Evolutionary conservation across 805 yeast genomes (phyloP).

Genomic region (Candida mattraensis): DNA sequence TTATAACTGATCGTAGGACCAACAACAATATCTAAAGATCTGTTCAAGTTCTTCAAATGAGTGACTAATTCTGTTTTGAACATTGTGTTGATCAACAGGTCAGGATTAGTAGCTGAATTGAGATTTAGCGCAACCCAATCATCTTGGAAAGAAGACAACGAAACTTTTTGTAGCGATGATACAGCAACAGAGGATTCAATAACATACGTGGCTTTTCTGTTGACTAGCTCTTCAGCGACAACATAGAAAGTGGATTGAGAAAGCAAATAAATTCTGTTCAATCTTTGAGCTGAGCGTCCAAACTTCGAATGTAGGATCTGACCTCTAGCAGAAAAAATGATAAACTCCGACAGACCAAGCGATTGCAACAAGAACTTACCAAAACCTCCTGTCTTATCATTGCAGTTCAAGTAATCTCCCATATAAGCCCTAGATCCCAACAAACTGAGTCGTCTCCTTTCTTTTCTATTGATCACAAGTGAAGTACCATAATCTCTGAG

Average conservation of each 20-base stretch:
- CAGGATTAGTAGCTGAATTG: constrained; percentile 61
- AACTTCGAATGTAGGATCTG: constrained; percentile 82
- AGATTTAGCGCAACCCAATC: constrained; percentile 84
- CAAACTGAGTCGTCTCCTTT: constrained; percentile 85
- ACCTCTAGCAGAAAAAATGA: constrained; percentile 79
- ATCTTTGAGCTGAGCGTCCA: constrained; percentile 85
- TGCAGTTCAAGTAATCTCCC: constrained; percentile 94
- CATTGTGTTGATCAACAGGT: constrained; percentile 72
- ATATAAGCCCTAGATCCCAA: constrained; percentile 83
- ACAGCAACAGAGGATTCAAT: constrained; percentile 67
- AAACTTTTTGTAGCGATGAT: constrained; percentile 56
- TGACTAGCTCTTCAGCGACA: constrained; percentile 68
- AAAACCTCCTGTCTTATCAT: constrained; percentile 62
- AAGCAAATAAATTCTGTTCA: constrained; percentile 70
- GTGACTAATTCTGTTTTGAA: constrained; percentile 90
- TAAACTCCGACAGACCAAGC: constrained; percentile 65
- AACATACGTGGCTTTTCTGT: constrained; percentile 51
- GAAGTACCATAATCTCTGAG: constrained; percentile 81
- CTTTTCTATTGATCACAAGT: constrained; percentile 71
- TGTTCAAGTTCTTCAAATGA: constrained; percentile 62
- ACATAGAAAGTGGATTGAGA: constrained; percentile 64
- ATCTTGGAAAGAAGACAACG: constrained; percentile 77
- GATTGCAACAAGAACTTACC: constrained; percentile 76
- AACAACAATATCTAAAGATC: constrained; percentile 58
- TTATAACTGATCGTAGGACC: constrained; percentile 76